phyloP scores from a whole-genome alignment of 2,329 filamentous ascomycete genomes.

The Talaromyces amestolkiae region DNA sequence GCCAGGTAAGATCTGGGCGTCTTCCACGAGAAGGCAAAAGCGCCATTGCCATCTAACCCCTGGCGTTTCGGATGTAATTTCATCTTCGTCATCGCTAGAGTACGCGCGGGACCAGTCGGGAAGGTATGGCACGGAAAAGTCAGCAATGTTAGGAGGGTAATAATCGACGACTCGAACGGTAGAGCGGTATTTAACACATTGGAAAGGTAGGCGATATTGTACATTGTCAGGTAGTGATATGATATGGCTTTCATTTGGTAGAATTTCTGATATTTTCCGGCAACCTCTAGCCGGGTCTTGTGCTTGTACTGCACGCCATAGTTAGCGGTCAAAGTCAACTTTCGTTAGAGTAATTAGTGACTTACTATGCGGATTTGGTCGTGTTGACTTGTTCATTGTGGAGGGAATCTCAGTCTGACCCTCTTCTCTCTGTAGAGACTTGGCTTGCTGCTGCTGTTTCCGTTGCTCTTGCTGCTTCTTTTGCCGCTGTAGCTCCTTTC shows the following conservation, averaged over 20 bases:
- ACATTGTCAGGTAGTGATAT: slow-evolving; percentile 47
- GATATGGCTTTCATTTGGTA: slow-evolving; percentile 47
- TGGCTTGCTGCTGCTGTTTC: slow-evolving; percentile 33
- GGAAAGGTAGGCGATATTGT: slow-evolving; percentile 63
- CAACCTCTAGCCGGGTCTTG: slow-evolving; percentile 42
- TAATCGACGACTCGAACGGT: slow-evolving; percentile 80
- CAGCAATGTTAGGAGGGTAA: slow-evolving; percentile 64
- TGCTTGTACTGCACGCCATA: slow-evolving; percentile 46
- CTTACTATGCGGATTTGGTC: slow-evolving; percentile 44
- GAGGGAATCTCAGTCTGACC: slow-evolving; percentile 27
- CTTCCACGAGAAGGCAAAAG: slow-evolving; percentile 76
- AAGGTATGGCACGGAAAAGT: slow-evolving; percentile 61
- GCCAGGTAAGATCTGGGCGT: slow-evolving; percentile 50
- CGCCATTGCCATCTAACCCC: slow-evolving; percentile 70
- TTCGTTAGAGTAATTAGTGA: not conserved
- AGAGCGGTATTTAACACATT: slow-evolving; percentile 68
- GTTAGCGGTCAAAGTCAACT: not conserved
- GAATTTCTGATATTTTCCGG: slow-evolving; percentile 48
- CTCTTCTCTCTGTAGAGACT: slow-evolving; percentile 31
- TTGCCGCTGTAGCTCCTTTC: slow-evolving; percentile 31
- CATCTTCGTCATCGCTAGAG: slow-evolving; percentile 27
- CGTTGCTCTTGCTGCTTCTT: slow-evolving; percentile 30
- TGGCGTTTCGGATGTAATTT: not conserved
- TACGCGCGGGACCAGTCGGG: slow-evolving; percentile 45
- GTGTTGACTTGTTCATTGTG: slow-evolving; percentile 27